A percentile compares a stretch with the other conserved stretches of the same genome.
These are phyloP conservation scores for Misopates orontium DNA, from an alignment of 257 asterid species.

Conservation along the genomic window DNA sequence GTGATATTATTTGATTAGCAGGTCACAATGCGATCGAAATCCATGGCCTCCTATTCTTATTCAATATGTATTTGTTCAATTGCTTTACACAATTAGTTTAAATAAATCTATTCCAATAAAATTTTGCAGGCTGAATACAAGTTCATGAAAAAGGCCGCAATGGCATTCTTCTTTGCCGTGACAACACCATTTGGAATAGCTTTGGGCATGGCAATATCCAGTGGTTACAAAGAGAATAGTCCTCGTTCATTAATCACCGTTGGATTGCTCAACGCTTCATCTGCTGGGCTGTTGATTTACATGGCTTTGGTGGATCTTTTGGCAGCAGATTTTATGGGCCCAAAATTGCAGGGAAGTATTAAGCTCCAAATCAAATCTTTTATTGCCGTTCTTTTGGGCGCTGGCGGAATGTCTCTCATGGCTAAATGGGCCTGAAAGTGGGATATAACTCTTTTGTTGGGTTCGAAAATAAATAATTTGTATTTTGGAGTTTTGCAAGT, in stretches of 20 bases:
- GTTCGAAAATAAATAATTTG: not conserved
- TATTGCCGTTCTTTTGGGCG: slow-evolving; percentile 49
- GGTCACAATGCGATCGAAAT: too few species aligned
- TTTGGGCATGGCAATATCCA: slow-evolving; percentile 47
- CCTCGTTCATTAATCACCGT: slow-evolving; percentile 51
- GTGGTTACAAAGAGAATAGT: slow-evolving; percentile 46
- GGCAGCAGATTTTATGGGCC: slow-evolving; percentile 61
- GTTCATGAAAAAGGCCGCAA: slow-evolving; percentile 31
- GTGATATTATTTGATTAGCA: too few species aligned
- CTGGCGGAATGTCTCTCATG: slow-evolving; percentile 71
- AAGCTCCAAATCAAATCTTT: slow-evolving; percentile 45
- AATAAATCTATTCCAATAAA: too few species aligned
- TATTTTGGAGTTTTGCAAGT: too few species aligned
- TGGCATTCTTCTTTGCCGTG: slow-evolving; percentile 56
- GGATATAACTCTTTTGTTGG: not conserved
- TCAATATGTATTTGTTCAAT: too few species aligned
- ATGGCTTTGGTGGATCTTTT: slow-evolving; percentile 69
- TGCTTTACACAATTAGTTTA: too few species aligned
- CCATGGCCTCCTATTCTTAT: too few species aligned
- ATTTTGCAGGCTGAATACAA: slow-evolving; percentile 49
- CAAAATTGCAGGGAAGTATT: slow-evolving; percentile 46
- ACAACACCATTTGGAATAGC: slow-evolving; percentile 72
- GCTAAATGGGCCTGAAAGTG: slow-evolving; percentile 64
- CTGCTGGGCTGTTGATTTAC: slow-evolving; percentile 53
- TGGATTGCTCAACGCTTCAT: slow-evolving; percentile 54